Base-by-base conservation (phyloP, 768 basidiomycete genomes). In the Sarcomyxa edulis region DNA sequence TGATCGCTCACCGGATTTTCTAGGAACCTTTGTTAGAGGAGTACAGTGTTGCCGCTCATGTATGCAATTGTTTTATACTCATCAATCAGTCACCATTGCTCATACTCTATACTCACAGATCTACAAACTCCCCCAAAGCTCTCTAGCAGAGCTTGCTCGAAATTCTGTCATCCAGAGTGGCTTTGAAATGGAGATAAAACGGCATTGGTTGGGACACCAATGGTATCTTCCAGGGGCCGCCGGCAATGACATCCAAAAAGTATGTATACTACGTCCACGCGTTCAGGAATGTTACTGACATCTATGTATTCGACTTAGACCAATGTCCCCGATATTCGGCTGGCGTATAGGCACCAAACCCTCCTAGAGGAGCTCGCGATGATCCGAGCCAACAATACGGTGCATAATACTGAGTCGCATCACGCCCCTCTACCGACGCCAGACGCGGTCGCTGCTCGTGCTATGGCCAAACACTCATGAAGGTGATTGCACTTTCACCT, bases 181-280 rank as follows among this genome's bases (percentile, higher is more conserved):
- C 1, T 98, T 97, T 56, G 96, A 99, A 63, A 98, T 97, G 93
- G 86, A 95, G 57, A 59, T 97, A 52, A 98, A 98, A 65, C 82
- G 89, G 7, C 92, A 89, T 56, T 94, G 92, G 92, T 69, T 99
- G 3, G 96, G 96, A 1, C 77, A 86, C 47, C 66, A 84, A 39
- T 99, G 92, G 91, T 98, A 92, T 60, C 71, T 93, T 6, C 86
- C 91, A 3, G 96, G 96, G 14, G 82, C 88, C 1, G 80, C 81
- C 5, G 96, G 96, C 3, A 99, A 99, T 56, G 90, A 95, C 51
- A 98, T 98, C 42, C 71, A 96, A 59, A 97, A 96, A 78, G 92
- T 86, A 29, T 9, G 63, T 48, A 18, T 24, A 30, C 6, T 9
- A 4, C 40, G 23, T 37, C 18, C 15, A 15, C 9, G n/a, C 43